phyloP scores from a whole-genome alignment of 371 early-diverging fungal genomes.

The Mortierella sp. region DNA sequence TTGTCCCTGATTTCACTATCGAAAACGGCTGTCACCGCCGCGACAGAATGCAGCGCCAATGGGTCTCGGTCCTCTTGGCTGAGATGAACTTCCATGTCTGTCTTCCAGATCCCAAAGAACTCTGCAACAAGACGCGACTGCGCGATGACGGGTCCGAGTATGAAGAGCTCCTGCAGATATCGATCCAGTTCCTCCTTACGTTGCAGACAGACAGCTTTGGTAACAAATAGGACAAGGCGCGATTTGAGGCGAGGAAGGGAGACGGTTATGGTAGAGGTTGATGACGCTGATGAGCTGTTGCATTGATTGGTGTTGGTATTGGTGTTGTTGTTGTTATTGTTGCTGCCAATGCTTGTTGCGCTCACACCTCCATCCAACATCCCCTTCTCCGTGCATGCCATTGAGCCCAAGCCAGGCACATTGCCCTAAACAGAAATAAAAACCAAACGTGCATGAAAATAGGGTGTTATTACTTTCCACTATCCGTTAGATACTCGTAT shows the following conservation, averaged over 20 bases:
- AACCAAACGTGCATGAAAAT: not conserved
- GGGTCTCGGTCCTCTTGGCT: constrained; percentile 52
- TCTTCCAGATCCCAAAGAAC: constrained; percentile 58
- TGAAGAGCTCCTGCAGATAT: constrained; percentile 53
- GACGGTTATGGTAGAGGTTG: not conserved
- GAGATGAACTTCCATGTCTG: constrained; percentile 53
- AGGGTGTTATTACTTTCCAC: not conserved
- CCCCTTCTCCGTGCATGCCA: constrained; percentile 16
- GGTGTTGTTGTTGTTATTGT: not conserved
- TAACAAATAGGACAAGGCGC: constrained; percentile 45
- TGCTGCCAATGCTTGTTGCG: not conserved
- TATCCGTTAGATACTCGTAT: not conserved
- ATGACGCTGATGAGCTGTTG: not conserved
- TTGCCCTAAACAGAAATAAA: constrained; percentile 5
- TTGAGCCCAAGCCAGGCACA: constrained; percentile 7
- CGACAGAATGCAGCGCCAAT: constrained; percentile 30
- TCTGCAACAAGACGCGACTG: constrained; percentile 55
- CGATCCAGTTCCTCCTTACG: constrained; percentile 50
- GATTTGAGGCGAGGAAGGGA: constrained; percentile 41
- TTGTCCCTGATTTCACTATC: not conserved
- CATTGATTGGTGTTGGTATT: not conserved
- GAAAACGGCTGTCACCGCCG: not conserved
- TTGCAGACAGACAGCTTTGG: constrained; percentile 48
- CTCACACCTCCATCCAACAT: constrained; percentile 8
- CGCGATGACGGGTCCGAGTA: constrained; percentile 41